Conservation (phyloP, 2,329 filamentous ascomycete species). For the Elsinoe fawcettii region DNA sequence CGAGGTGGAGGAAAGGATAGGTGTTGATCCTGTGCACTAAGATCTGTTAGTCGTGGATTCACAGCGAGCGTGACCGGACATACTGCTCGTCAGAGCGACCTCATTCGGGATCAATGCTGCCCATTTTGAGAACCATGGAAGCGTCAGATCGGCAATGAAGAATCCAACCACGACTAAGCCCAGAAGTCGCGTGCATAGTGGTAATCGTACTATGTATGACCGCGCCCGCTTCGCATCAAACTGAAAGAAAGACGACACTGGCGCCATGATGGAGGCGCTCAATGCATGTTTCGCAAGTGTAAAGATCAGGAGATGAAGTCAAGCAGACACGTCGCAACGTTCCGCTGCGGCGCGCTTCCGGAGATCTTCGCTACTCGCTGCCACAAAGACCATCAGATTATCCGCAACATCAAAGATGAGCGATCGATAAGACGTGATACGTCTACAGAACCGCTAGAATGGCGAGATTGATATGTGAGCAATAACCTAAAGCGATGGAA, state of each 20-base stretch:
- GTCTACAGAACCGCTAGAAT: neutral
- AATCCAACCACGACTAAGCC: conserved; percentile 58
- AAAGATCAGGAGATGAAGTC: conserved; percentile 5
- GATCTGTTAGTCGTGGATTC: neutral
- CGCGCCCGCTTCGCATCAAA: conserved; percentile 68
- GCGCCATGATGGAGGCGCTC: conserved; percentile 33
- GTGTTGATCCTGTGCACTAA: conserved; percentile 89
- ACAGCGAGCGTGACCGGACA: conserved; percentile 28
- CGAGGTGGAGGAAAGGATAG: conserved; percentile 77
- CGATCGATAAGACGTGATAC: neutral
- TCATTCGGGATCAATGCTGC: conserved; percentile 70
- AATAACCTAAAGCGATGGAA: neutral
- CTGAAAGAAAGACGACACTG: conserved; percentile 38
- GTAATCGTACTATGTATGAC: conserved; percentile 76
- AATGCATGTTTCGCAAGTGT: conserved; percentile 7
- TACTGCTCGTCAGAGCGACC: conserved; percentile 64
- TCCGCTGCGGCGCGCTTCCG: conserved; percentile 3
- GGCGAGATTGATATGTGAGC: conserved; percentile 14
- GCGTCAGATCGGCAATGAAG: conserved; percentile 62
- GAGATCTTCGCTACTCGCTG: neutral
- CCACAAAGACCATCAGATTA: neutral
- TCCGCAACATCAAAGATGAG: neutral
- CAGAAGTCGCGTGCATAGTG: conserved; percentile 72
- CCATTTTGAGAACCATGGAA: conserved; percentile 68
- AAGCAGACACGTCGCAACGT: conserved; percentile 11